phyloP scores from a whole-genome alignment of 441 rosid genomes.

The Erysimum pusillum region DNA sequence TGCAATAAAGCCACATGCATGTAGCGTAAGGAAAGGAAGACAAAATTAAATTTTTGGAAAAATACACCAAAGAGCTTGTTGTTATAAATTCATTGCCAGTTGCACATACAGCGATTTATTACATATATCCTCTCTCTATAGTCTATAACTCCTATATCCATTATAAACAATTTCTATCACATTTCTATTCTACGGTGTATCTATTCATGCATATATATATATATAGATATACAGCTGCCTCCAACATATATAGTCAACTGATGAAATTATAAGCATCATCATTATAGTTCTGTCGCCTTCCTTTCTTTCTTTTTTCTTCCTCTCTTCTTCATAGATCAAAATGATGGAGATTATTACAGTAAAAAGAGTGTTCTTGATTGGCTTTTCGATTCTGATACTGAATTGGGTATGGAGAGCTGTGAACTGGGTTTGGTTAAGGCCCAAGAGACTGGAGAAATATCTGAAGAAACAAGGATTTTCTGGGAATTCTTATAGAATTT shows the following conservation, averaged over 20 bases:
- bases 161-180: conserved; percentile 35
- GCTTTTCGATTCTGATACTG: conserved; percentile 43
- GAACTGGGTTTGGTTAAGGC: conserved; percentile 52
- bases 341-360: conserved; percentile 36
- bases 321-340: conserved; percentile 30
- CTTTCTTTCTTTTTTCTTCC: background rate
- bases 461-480: conserved; percentile 49
- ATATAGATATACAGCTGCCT: conserved; percentile 42
- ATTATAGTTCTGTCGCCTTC: conserved; percentile 35
- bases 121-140: conserved; percentile 35
- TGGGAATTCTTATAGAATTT: conserved; percentile 49
- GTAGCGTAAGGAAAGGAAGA: conserved; percentile 51
- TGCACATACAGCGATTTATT: conserved; percentile 52
- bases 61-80: conserved; percentile 44
- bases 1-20: conserved; percentile 55
- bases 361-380: conserved; percentile 33
- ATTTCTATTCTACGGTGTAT: conserved; percentile 26
- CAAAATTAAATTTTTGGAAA: conserved; percentile 47
- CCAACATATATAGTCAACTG: conserved; percentile 50
- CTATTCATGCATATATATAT: conserved; percentile 18
- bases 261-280: conserved; percentile 44
- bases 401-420: conserved; percentile 48
- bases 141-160: background rate
- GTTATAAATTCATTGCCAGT: conserved; percentile 52
- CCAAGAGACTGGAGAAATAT: conserved; percentile 46